Base-by-base conservation (phyloP, 2,329 filamentous ascomycete genomes). In the Pyrenochaeta sp. region DNA sequence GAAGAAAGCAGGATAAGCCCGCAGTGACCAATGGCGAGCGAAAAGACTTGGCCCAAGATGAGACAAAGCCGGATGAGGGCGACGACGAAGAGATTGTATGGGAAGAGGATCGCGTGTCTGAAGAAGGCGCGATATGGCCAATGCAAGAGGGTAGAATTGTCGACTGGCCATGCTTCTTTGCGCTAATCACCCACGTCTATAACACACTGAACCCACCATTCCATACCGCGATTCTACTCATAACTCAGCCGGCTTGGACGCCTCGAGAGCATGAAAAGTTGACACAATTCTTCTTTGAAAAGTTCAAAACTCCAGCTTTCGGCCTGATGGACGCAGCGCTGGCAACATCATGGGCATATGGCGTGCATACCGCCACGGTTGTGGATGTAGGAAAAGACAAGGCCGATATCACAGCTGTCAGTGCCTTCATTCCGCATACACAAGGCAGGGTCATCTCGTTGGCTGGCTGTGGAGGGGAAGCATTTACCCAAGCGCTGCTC, bases 251-350 rank as follows among this genome's bases (percentile, higher is more conserved):
- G 3, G 90, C 89, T 67, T 99, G 95, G 94, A 93, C 92, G 3
- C 88, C 91, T 8, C 89, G 90, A 61, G 93, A 97, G 77, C 90
- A 90, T 74, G 94, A 98, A 79, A 86, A 86, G 39, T 89, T 99
- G 65, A 91, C 93, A 13, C 92, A 95, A 62, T 99, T 97, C 82
- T 88, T 98, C 64, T 99, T 99, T 72, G 95, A 99, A 79, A 96
- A 95, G 79, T 97, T 96, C 74, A 95, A 94, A 81, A 95, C 92
- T 0, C 95, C 95, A 0, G 93, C 92, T 0, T 90, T 99, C 50
- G 93, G 91, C 68, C 85, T 98, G 62, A 90, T 99, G 81, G 91
- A 98, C 78, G 90, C 92, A 67, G 93, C 92, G 2, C 81, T 96
- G 46, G 93, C 95, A 27, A 91, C 92, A 0, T 90, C 82, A 56